Percentiles rank a stretch among this genome's conserved stretches.
These are phyloP conservation scores for Pichia ethanolica DNA, from an alignment of 805 yeast genomes.

Conservation along the genomic window DNA sequence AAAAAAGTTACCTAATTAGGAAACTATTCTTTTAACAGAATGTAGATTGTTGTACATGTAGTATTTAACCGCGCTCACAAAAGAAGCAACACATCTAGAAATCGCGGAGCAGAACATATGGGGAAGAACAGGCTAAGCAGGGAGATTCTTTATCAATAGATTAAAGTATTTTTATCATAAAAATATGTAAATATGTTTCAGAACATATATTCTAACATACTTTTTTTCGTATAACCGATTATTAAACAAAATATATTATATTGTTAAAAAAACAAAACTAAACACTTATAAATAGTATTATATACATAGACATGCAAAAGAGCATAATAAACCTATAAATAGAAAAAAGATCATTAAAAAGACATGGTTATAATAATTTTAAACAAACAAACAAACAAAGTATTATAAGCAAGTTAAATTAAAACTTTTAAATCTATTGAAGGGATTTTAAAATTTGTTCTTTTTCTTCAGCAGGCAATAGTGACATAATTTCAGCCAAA, in stretches of 20 bases:
- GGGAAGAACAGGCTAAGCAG: too few relatives aligned
- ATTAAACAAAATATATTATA: not conserved
- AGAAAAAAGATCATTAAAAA: not conserved
- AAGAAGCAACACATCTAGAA: too few relatives aligned
- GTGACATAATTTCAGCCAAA: slow-evolving; percentile 44
- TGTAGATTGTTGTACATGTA: not conserved
- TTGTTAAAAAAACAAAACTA: not conserved
- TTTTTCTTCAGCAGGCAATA: slow-evolving; percentile 48
- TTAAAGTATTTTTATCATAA: too few relatives aligned
- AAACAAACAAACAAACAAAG: slow-evolving; percentile 14
- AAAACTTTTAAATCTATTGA: slow-evolving; percentile 12
- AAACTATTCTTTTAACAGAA: not conserved
- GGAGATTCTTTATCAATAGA: too few relatives aligned
- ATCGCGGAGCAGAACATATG: too few relatives aligned
- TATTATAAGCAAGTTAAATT: not conserved
- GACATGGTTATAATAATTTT: not conserved
- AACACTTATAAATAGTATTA: not conserved
- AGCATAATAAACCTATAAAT: not conserved
- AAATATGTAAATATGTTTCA: too few relatives aligned
- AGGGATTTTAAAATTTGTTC: slow-evolving; percentile 31
- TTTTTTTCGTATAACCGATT: not conserved
- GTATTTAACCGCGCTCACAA: too few relatives aligned
- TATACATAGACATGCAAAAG: not conserved
- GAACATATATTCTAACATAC: too few relatives aligned
- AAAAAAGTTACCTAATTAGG: not conserved